Evolutionary conservation across 192 early-diverging fungal genomes (phyloP).

Genomic region (Backusella psychrophila): DNA sequence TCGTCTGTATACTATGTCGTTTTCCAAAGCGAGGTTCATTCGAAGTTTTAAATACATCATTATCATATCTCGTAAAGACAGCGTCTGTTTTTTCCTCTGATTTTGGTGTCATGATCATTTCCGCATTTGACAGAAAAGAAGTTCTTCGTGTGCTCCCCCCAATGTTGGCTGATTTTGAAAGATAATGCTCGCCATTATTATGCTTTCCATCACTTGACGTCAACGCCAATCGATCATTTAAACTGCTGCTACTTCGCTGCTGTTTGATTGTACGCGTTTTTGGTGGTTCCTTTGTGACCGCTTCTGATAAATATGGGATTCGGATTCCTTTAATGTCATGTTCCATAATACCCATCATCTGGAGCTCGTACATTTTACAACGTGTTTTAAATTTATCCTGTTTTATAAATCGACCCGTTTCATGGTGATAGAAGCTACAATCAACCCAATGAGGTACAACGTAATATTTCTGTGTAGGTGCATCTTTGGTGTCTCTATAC

Average conservation of each 20-base stretch:
- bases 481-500: slow-evolving; percentile 45
- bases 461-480: slow-evolving; percentile 47
- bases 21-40: slow-evolving; percentile 27
- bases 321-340: slow-evolving; percentile 53
- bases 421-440: slow-evolving; percentile 77
- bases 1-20: background rate
- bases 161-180: slow-evolving; percentile 27
- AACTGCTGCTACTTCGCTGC: slow-evolving; percentile 23
- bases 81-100: background rate
- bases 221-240: slow-evolving; percentile 13
- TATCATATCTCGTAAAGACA: slow-evolving; percentile 22
- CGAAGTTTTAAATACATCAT: slow-evolving; percentile 21
- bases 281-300: background rate
- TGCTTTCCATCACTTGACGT: slow-evolving; percentile 1
- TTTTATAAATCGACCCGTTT: slow-evolving; percentile 42
- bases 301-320: slow-evolving; percentile 49
- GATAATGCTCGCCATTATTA: slow-evolving; percentile 18
- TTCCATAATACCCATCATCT: slow-evolving; percentile 78
- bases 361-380: slow-evolving; percentile 84
- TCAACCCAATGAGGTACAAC: slow-evolving; percentile 91
- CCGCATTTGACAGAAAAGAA: slow-evolving; percentile 12
- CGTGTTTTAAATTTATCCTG: slow-evolving; percentile 59
- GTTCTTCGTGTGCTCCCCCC: slow-evolving; percentile 4
- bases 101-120: background rate
- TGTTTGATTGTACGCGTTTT: background rate